Percentiles rank a stretch among this genome's conserved stretches.
phyloP scores from a whole-genome alignment of 345 rosid genomes.

The Pugionium dolabratum region DNA sequence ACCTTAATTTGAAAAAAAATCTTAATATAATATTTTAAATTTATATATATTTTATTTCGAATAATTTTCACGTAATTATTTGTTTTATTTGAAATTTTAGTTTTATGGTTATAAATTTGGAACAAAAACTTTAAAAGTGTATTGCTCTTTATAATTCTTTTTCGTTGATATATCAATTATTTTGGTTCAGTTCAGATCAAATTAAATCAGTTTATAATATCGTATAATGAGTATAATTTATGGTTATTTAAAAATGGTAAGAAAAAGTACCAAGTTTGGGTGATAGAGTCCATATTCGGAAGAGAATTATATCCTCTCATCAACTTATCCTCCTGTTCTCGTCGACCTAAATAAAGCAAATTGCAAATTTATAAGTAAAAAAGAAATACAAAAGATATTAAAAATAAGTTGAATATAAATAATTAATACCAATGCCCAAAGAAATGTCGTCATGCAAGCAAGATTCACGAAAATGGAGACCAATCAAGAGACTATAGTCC shows the following conservation, averaged over 20 bases:
- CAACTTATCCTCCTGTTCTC: slow-evolving; percentile 44
- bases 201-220: too few relatives aligned
- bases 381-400: neutral
- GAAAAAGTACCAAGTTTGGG: slow-evolving; percentile 49
- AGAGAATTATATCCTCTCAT: slow-evolving; percentile 64
- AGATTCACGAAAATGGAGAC: slow-evolving; percentile 56
- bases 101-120: too few relatives aligned
- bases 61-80: too few relatives aligned
- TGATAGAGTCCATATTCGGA: slow-evolving; percentile 62
- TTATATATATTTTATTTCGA: too few relatives aligned
- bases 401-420: neutral
- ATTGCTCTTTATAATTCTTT: too few relatives aligned
- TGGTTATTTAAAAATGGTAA: slow-evolving; percentile 7
- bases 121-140: too few relatives aligned
- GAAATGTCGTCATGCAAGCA: slow-evolving; percentile 44
- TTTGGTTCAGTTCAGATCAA: too few relatives aligned
- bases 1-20: too few relatives aligned
- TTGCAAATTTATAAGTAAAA: neutral
- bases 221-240: neutral
- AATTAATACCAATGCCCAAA: slow-evolving; percentile 37
- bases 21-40: too few relatives aligned
- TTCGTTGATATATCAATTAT: too few relatives aligned
- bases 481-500: slow-evolving; percentile 73
- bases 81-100: too few relatives aligned
- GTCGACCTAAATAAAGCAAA: slow-evolving; percentile 36